Evolutionary conservation across 176 grass and related monocot genomes (phyloP).

Genomic region (Oropetium thomaeum): DNA sequence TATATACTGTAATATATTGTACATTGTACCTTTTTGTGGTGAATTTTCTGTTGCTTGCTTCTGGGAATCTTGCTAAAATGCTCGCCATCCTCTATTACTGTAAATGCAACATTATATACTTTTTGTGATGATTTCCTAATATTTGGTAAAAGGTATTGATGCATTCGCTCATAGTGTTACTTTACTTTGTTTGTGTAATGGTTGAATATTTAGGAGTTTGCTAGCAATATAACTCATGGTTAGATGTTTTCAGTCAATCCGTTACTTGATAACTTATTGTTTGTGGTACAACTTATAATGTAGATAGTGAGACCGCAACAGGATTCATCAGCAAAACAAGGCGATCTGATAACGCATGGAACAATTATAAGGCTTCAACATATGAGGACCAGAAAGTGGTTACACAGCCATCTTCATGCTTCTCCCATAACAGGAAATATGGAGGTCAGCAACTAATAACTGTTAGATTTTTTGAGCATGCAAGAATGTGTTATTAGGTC

Average conservation of each 20-base stretch:
- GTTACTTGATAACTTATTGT: slow-evolving; percentile 11
- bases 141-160: slow-evolving; percentile 12
- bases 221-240: not conserved
- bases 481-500: not conserved
- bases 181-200: slow-evolving; percentile 6
- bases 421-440: slow-evolving; percentile 90
- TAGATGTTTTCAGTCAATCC: not conserved
- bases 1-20: too few relatives aligned
- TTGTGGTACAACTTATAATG: slow-evolving; percentile 20
- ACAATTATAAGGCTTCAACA: slow-evolving; percentile 67
- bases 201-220: not conserved
- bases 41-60: not conserved
- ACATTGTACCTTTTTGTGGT: not conserved
- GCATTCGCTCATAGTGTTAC: not conserved
- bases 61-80: not conserved
- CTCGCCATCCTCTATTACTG: not conserved
- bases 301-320: slow-evolving; percentile 67
- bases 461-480: not conserved
- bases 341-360: slow-evolving; percentile 65
- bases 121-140: too few relatives aligned
- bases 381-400: slow-evolving; percentile 76
- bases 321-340: slow-evolving; percentile 74
- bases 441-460: slow-evolving; percentile 47
- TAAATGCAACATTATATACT: not conserved
- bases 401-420: slow-evolving; percentile 86